Evolutionary conservation across 2,329 filamentous ascomycete species (phyloP), one percentile per base, ranked within the genome.

Genomic region (Cryoendolithus antarcticus): DNA sequence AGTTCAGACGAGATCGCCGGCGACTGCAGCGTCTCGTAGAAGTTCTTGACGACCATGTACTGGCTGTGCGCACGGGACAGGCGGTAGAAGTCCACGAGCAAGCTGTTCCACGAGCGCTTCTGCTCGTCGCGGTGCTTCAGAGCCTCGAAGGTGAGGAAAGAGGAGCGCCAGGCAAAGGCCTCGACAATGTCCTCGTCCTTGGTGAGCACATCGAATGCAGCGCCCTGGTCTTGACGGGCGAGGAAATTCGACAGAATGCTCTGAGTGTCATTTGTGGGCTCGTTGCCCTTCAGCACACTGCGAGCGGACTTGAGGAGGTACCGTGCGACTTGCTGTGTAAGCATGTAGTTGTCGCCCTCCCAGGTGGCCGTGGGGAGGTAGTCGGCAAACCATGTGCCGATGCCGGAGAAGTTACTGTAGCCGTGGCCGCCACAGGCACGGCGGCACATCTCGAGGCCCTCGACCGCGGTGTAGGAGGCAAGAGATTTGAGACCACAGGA

Each of bases 261-360:
- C 3, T 75, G 75, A 3, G 79, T 84, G 60, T 83, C 79, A 54
- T 84, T 83, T 48, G 69, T 68, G 34, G 78, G 63, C 42, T 73
- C 68, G 44, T 78, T 73, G 47, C 75, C 76, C 9, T 71, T 65
- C n/a, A 84, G 62, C 0, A 86, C 81, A 1, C 74, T 70, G 32
- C 82, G 77, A 0, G 80, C 81, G 3, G 80, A 76, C 69, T 86
- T 86, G 47, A 86, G 71, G 34, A 86, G 72, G 53, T 86, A 86
- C 42, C 80, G 73, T 2, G 79, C 78, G 2, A 86, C 81, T 62
- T 86, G 82, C 59, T 86, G 82, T 7, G 80, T 83, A 43, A 86
- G 66, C 81, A 86, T 85, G 65, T 82, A 86, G 66, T 84, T 85
- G 63, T 85, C 82, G 33, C 82, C 82, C 57, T 86, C 82, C 77